These are phyloP conservation scores for Thalassiosira allenii DNA, from an alignment of 352 stramenopile genomes.

Conservation along the genomic window DNA sequence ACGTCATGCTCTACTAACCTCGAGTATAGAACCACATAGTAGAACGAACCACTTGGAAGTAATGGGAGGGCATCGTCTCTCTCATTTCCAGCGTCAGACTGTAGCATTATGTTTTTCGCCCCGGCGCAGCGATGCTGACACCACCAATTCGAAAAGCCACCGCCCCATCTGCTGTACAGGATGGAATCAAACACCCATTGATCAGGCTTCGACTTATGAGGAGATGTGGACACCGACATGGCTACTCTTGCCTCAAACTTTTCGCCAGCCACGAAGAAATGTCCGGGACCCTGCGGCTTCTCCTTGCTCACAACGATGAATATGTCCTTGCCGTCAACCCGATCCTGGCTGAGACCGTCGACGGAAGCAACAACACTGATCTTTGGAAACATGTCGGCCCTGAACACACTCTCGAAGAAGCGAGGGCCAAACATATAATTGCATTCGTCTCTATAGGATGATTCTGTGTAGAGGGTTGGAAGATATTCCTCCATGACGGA, in stretches of 20 bases:
- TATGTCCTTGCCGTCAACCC: not conserved
- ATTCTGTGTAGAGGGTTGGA: not conserved
- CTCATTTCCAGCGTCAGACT: not conserved
- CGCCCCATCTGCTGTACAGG: not conserved
- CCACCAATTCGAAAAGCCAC: not conserved
- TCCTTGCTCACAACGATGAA: not conserved
- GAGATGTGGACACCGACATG: not conserved
- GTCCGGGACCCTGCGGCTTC: not conserved
- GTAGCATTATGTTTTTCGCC: not conserved
- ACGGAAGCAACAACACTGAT: not conserved
- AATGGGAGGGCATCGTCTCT: not conserved
- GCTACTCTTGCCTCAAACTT: slow-evolving; percentile 4
- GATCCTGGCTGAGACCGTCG: not conserved
- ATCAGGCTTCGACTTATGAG: too few relatives aligned
- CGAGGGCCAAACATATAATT: not conserved
- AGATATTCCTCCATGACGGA: slow-evolving; percentile 1
- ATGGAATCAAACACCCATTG: not conserved
- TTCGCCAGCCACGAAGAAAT: not conserved
- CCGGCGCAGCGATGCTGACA: not conserved
- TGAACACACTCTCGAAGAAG: slow-evolving; percentile 26
- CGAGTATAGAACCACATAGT: not conserved
- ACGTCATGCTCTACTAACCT: not conserved
- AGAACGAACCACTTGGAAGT: not conserved
- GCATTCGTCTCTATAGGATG: too few relatives aligned
- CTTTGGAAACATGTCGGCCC: slow-evolving; percentile 3